These are phyloP conservation scores for Meyerozyma smithsonii DNA, from an alignment of 1,139 yeast genomes.

Conservation along the genomic window DNA sequence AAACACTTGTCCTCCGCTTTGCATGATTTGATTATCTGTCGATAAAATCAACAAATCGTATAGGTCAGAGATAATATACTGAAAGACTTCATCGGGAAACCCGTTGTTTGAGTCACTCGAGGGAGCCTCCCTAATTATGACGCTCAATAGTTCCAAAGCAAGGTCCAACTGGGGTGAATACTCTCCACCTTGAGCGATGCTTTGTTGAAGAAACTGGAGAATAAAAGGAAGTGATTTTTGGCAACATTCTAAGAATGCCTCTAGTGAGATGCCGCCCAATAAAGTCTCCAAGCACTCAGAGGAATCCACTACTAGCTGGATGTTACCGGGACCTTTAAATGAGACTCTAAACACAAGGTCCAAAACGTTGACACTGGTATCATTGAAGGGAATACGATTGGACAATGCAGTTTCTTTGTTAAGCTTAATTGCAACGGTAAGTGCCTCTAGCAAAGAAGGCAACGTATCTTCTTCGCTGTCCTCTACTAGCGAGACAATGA, in stretches of 20 bases:
- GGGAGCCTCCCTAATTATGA: conserved; percentile 46
- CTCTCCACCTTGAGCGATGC: conserved; percentile 21
- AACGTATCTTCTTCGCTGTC: conserved; percentile 82
- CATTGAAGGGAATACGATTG: conserved; percentile 16
- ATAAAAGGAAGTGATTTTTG: conserved; percentile 52
- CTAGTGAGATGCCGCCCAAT: conserved; percentile 41
- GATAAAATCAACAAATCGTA: conserved; percentile 49
- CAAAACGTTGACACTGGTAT: conserved; percentile 25
- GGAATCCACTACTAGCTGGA: conserved; percentile 64
- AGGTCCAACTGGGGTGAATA: conserved; percentile 60
- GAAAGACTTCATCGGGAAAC: conserved; percentile 47
- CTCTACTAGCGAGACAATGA: conserved; percentile 39
- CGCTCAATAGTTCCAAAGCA: conserved; percentile 60
- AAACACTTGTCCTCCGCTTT: conserved; percentile 72
- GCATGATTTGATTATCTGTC: conserved; percentile 75
- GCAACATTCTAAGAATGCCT: conserved; percentile 45
- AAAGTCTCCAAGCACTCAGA: conserved; percentile 55
- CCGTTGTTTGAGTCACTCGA: conserved; percentile 28
- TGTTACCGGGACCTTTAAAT: conserved; percentile 69
- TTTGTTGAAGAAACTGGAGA: conserved; percentile 28
- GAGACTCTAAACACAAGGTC: conserved; percentile 61
- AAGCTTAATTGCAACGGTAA: conserved; percentile 50
- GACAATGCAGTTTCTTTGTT: conserved; percentile 31
- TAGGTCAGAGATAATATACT: conserved; percentile 47
- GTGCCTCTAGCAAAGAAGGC: conserved; percentile 67